Conservation (phyloP, 768 basidiomycete species). For the Boletus pseudopeckii region DNA sequence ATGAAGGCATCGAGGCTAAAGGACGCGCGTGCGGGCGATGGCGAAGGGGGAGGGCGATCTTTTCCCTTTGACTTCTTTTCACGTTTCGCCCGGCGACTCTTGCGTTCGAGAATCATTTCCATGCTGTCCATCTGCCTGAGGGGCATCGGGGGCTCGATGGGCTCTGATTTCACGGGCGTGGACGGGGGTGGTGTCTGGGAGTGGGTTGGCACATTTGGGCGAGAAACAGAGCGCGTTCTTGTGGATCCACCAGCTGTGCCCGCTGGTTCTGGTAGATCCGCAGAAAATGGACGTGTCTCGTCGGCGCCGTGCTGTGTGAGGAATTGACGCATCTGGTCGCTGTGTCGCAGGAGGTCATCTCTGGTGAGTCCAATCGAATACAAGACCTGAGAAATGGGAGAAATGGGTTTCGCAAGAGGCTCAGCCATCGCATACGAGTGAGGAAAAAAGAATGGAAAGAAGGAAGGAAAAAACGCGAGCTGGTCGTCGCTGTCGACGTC, state of each 20-base stretch:
- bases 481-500: slow-evolving; percentile 23
- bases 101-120: slow-evolving; percentile 74
- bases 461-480: slow-evolving; percentile 1
- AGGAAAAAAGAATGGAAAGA: neutral
- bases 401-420: slow-evolving; percentile 34
- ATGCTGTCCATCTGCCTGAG: slow-evolving; percentile 66
- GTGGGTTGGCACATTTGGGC: slow-evolving; percentile 43
- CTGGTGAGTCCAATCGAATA: slow-evolving; percentile 72
- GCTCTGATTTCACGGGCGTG: slow-evolving; percentile 65
- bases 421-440: slow-evolving; percentile 20
- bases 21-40: slow-evolving; percentile 47
- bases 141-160: slow-evolving; percentile 46
- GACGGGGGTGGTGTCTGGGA: slow-evolving; percentile 42
- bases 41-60: slow-evolving; percentile 52
- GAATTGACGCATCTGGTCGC: slow-evolving; percentile 79
- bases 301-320: slow-evolving; percentile 52
- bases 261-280: slow-evolving; percentile 33
- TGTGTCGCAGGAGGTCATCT: slow-evolving; percentile 68
- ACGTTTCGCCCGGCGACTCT: slow-evolving; percentile 51
- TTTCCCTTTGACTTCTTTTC: slow-evolving; percentile 46
- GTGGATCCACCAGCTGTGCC: slow-evolving; percentile 40
- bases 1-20: slow-evolving; percentile 48
- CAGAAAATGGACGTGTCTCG: slow-evolving; percentile 43
- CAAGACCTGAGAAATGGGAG: slow-evolving; percentile 72
- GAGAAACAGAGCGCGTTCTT: slow-evolving; percentile 44